Evolutionary conservation across 352 stramenopile genomes (phyloP).

Genomic region (Pythium folliculosum): DNA sequence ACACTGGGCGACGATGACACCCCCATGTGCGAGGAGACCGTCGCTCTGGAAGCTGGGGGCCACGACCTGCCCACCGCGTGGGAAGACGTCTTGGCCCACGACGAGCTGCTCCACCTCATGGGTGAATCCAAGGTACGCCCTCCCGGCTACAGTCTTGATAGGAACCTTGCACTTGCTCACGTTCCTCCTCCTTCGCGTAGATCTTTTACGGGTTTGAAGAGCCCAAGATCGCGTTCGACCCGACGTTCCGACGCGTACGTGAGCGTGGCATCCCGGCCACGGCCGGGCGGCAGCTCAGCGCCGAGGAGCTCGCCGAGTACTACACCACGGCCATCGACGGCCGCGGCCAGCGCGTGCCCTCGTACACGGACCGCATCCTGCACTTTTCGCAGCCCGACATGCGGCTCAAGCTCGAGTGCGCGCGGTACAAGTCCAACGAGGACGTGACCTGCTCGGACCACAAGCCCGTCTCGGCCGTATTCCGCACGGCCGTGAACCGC

Average conservation of each 20-base stretch:
- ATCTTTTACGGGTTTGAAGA: slow-evolving; percentile 84
- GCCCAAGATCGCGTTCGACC: slow-evolving; percentile 71
- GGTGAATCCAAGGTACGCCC: slow-evolving; percentile 21
- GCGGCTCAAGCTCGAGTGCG: slow-evolving; percentile 58
- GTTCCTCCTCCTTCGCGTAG: slow-evolving; percentile 19
- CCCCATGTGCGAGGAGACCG: slow-evolving; percentile 7
- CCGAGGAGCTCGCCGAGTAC: slow-evolving; percentile 39
- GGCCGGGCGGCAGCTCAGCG: slow-evolving; percentile 6
- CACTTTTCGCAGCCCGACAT: slow-evolving; percentile 79
- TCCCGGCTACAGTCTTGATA: too few species aligned
- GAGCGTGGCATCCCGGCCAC: slow-evolving; percentile 29
- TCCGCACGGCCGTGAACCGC: slow-evolving; percentile 68
- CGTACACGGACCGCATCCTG: slow-evolving; percentile 90
- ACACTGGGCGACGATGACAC: slow-evolving; percentile 8
- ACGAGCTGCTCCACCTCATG: slow-evolving; percentile 72
- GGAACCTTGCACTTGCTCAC: too few species aligned
- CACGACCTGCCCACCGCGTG: slow-evolving; percentile 38
- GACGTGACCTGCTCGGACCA: slow-evolving; percentile 80
- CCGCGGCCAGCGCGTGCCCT: slow-evolving; percentile 74
- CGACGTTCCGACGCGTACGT: slow-evolving; percentile 71
- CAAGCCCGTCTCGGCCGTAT: slow-evolving; percentile 77
- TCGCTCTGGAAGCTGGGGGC: neutral
- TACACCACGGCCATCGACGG: slow-evolving; percentile 64
- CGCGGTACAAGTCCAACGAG: slow-evolving; percentile 75
- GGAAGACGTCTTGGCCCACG: slow-evolving; percentile 69